Conservation (phyloP, 179 eudicot species). For the Spinacia oleracea region DNA sequence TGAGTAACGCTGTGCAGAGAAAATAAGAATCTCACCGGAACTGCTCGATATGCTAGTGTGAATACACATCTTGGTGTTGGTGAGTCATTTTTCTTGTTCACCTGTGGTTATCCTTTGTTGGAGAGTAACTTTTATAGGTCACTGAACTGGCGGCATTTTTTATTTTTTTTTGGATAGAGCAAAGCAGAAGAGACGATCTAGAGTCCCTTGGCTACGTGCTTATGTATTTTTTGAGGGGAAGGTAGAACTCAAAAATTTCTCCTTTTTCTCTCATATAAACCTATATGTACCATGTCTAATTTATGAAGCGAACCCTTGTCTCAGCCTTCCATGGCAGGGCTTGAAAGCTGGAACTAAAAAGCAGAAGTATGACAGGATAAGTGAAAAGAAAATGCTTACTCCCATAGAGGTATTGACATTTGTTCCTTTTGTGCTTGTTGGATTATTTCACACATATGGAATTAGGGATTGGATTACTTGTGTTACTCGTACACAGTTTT, state of each 20-base stretch:
- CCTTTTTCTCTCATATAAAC: too few relatives aligned
- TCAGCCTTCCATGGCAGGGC: constrained; percentile 66
- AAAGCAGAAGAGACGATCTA: constrained; percentile 57
- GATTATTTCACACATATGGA: background rate
- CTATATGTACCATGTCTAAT: background rate
- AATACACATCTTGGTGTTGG: constrained; percentile 69
- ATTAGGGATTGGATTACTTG: background rate
- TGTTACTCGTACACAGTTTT: background rate
- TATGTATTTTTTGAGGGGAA: constrained; percentile 58
- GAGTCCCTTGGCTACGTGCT: constrained; percentile 59
- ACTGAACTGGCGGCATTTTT: background rate
- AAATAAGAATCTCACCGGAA: constrained; percentile 63
- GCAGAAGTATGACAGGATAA: constrained; percentile 62
- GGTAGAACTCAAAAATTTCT: constrained; percentile 26
- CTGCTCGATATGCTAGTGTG: constrained; percentile 70
- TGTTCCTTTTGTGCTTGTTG: background rate
- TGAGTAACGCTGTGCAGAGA: constrained; percentile 40
- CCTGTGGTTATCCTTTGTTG: background rate
- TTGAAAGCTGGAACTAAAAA: constrained; percentile 66
- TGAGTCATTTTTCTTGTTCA: constrained; percentile 29
- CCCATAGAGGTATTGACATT: constrained; percentile 43
- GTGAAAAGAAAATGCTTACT: constrained; percentile 58
- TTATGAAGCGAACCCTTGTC: constrained; percentile 17
- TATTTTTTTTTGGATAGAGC: constrained; percentile 31
- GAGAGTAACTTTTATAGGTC: too few relatives aligned